Base-by-base conservation (phyloP, 2,329 filamentous ascomycete species). In the Bretziella fagacearum region DNA sequence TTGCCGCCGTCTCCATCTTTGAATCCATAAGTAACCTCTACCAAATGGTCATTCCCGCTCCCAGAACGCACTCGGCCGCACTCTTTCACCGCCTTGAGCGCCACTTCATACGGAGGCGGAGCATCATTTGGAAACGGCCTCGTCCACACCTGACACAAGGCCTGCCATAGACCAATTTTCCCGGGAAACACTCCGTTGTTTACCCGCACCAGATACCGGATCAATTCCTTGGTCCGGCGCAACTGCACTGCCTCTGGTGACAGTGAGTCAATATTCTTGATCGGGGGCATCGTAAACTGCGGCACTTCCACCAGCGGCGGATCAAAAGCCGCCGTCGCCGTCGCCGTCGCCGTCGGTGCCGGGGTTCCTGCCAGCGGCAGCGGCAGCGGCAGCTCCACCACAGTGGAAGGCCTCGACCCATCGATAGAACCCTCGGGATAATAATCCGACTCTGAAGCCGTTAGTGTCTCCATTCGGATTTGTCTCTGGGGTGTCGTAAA, bases 101-200 rank as follows among this genome's bases (percentile, higher is more conserved):
- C 64, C 32, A 60, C 58, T 47, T 62, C 62, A 35, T 60, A 60
- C 20, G 63, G 60, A 3, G 60, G 56, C 33, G 68, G 18, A 3
- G 46, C 4, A 13, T 27, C 25, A 17, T 42, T 22, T 15, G 35
- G 25, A 18, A 29, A 36, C 6, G 11, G 8, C 15, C 46, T 32
- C 15, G 47, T 58, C 65, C 70, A 76, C 6, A 66, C 56, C 7
- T 60, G 60, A 11, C 63, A 60, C 3, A 72, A 55, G 1, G 66
- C 66, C 48, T 67, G 64, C 59, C 68, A 72, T 3, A 75, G 56
- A 3, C 67, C 60, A 33, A 65, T 62, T 20, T 68, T 69, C 13
- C 69, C 67, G 1, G 73, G 68, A 37, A 75, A 68, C 1, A 69
- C 66, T 0, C 71, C 71, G 1, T 56, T 55, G 37, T 62, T 66